Evolutionary conservation across 805 yeast genomes (phyloP).

Genomic region (Metschnikowia gelsemii): DNA sequence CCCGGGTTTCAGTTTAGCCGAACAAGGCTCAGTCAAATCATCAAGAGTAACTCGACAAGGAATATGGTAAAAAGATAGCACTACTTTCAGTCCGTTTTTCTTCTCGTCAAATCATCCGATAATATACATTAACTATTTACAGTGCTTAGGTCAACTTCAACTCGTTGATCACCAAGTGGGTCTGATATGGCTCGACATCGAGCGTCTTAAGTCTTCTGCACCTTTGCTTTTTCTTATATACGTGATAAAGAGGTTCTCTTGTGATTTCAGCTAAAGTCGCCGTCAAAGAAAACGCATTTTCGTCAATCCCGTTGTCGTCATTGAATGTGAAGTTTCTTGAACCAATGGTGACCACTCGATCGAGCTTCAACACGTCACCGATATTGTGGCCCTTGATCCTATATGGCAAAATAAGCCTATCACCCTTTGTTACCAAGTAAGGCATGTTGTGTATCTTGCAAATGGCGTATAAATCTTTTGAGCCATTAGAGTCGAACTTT

Average conservation of each 20-base stretch:
- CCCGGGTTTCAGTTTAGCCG: slow-evolving; percentile 48
- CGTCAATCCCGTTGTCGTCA: slow-evolving; percentile 43
- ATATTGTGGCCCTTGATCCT: slow-evolving; percentile 71
- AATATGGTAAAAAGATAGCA: slow-evolving; percentile 3
- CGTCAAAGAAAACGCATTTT: slow-evolving; percentile 57
- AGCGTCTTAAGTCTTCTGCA: slow-evolving; percentile 75
- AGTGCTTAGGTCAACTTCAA: slow-evolving; percentile 49
- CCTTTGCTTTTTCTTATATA: slow-evolving; percentile 60
- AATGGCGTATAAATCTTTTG: slow-evolving; percentile 68
- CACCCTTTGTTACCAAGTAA: slow-evolving; percentile 89
- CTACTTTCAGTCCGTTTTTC: background rate
- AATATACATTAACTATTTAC: slow-evolving; percentile 17
- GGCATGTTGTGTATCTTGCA: slow-evolving; percentile 80
- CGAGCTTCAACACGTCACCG: slow-evolving; percentile 77
- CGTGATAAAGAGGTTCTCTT: slow-evolving; percentile 65
- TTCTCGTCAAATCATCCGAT: background rate
- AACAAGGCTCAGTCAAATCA: slow-evolving; percentile 57
- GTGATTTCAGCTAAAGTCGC: slow-evolving; percentile 89
- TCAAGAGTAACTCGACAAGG: slow-evolving; percentile 29
- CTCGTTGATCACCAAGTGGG: slow-evolving; percentile 75
- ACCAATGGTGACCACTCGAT: slow-evolving; percentile 79
- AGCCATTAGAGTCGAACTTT: slow-evolving; percentile 58
- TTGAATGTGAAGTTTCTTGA: slow-evolving; percentile 72
- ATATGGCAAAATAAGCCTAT: slow-evolving; percentile 75
- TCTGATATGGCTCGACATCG: slow-evolving; percentile 73